These are phyloP conservation scores for Xylaria longipes DNA, from an alignment of 495 filamentous ascomycete genomes.

Conservation along the genomic window DNA sequence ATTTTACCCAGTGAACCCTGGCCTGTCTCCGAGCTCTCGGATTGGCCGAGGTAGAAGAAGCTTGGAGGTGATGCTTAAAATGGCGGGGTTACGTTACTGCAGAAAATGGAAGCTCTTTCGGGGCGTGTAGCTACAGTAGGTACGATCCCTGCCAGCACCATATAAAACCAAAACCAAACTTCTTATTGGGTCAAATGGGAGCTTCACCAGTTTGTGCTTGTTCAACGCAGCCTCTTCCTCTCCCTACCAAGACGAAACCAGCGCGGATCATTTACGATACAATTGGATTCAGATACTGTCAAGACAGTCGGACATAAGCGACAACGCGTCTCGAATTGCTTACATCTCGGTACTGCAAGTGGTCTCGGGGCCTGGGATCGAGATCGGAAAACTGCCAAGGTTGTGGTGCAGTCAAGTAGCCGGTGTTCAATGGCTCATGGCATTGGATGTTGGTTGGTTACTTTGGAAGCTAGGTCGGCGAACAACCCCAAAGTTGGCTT, in stretches of 20 bases:
- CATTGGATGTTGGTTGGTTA: background rate
- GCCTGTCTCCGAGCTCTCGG: constrained; percentile 32
- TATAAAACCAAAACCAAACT: background rate
- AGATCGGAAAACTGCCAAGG: background rate
- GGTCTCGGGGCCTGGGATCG: background rate
- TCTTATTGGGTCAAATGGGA: background rate
- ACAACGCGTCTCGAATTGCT: background rate
- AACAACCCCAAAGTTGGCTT: background rate
- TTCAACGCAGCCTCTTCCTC: background rate
- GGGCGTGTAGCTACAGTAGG: constrained; percentile 14
- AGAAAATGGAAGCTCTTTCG: constrained; percentile 16
- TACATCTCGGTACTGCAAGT: background rate
- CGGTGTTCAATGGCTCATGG: constrained; percentile 9
- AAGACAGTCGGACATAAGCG: background rate
- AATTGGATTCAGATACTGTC: background rate
- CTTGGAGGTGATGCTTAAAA: constrained; percentile 30
- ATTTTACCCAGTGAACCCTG: constrained; percentile 1
- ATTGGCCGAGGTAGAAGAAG: constrained; percentile 26
- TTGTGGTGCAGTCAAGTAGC: constrained; percentile 1
- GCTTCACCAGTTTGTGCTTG: constrained; percentile 1
- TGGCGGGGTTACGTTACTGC: constrained; percentile 31
- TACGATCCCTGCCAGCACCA: background rate
- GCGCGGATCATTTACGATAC: background rate
- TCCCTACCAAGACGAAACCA: background rate
- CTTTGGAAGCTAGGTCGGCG: constrained; percentile 7